Evolutionary conservation across 148 eudicot genomes (phyloP).

Genomic region (Heliamphora exappendiculata): DNA sequence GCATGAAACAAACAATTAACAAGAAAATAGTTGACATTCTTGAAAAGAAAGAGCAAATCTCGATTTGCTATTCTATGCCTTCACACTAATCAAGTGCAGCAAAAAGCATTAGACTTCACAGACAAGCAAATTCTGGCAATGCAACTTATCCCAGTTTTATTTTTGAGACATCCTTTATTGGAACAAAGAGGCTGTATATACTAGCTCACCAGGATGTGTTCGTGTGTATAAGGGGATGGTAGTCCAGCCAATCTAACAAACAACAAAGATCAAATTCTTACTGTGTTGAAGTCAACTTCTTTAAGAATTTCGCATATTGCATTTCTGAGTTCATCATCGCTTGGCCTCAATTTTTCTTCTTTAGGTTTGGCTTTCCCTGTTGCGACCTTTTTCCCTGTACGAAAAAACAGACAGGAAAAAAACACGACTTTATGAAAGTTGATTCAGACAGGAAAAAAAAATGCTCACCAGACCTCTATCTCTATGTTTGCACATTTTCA

Average conservation of each 20-base stretch:
- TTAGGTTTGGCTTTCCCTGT: conserved; percentile 64
- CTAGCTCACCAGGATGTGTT: not conserved
- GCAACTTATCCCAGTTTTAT: not conserved
- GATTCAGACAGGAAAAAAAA: not conserved
- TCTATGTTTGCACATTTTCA: not conserved
- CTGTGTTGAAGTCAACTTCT: conserved; percentile 95
- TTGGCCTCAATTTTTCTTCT: conserved; percentile 52
- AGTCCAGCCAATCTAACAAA: not conserved
- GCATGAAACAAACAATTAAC: not conserved
- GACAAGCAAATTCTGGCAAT: not conserved
- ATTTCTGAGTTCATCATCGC: conserved; percentile 64
- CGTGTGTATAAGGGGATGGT: not conserved
- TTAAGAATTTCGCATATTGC: conserved; percentile 79
- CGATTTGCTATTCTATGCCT: not conserved
- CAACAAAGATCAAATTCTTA: conserved; percentile 22
- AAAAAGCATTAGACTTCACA: not conserved
- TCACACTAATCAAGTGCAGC: not conserved
- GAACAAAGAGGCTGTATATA: not conserved
- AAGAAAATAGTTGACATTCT: not conserved
- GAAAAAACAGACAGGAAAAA: conserved; percentile 4
- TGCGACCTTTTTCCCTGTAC: conserved; percentile 50
- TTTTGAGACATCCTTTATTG: not conserved
- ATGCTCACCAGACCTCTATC: not conserved
- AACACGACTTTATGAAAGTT: not conserved
- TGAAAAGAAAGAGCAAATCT: not conserved